These are phyloP conservation scores for Mucor velutinosus DNA, from an alignment of 371 early-diverging fungal species.

Conservation along the genomic window DNA sequence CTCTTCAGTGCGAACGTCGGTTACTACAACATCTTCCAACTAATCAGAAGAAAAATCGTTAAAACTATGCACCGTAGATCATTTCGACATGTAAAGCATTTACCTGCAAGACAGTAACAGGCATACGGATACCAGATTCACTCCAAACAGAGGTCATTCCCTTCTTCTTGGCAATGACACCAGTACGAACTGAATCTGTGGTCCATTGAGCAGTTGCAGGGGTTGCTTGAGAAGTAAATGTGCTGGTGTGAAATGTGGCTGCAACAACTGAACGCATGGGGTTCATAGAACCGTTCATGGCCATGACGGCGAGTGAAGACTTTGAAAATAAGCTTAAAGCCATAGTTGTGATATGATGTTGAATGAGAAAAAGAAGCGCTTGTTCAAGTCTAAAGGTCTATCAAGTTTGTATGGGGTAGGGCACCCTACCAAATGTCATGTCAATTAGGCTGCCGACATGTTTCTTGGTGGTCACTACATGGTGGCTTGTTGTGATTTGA, in stretches of 20 bases:
- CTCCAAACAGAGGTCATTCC: conserved; percentile 97
- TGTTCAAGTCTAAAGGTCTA: not conserved
- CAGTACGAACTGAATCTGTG: conserved; percentile 62
- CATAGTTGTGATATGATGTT: conserved; percentile 7
- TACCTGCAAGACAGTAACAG: conserved; percentile 94
- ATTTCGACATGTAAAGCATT: not conserved
- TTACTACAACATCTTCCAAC: conserved; percentile 77
- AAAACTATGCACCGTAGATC: not conserved
- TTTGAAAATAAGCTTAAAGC: conserved; percentile 21
- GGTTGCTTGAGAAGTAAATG: conserved; percentile 27
- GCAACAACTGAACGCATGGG: conserved; percentile 23
- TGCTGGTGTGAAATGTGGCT: conserved; percentile 35
- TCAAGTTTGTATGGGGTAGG: conserved; percentile 7
- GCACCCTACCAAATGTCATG: not conserved
- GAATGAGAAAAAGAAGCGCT: not conserved
- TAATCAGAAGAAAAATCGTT: conserved; percentile 24
- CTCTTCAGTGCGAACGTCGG: conserved; percentile 63
- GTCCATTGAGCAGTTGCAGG: conserved; percentile 39
- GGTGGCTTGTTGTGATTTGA: not conserved
- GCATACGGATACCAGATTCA: conserved; percentile 88
- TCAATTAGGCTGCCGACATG: not conserved
- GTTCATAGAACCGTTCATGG: not conserved
- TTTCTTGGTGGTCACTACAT: not conserved
- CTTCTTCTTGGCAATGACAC: conserved; percentile 87
- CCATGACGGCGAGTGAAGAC: conserved; percentile 2